phyloP scores from a whole-genome alignment of 164 flowering plant species.

The Macadamia tetraphylla region DNA sequence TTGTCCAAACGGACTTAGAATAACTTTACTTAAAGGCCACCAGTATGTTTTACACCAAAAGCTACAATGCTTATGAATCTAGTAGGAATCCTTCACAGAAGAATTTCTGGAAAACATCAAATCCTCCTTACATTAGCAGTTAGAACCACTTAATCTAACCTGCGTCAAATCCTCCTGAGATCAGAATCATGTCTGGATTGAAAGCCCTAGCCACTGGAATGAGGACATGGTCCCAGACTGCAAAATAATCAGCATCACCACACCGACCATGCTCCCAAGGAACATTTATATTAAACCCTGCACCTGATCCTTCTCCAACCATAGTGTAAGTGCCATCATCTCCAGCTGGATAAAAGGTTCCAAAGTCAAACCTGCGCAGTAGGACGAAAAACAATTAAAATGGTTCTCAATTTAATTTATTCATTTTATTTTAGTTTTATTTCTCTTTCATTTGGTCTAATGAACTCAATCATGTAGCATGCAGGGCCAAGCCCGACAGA shows the following conservation, averaged over 20 bases:
- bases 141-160: conserved; percentile 34
- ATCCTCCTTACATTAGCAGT: neutral
- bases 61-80: too few species aligned
- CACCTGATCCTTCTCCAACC: conserved; percentile 88
- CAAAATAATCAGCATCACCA: conserved; percentile 95
- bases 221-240: conserved; percentile 91
- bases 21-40: neutral
- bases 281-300: conserved; percentile 89
- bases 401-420: too few species aligned
- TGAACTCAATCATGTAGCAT: too few species aligned
- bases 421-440: too few species aligned
- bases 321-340: conserved; percentile 70
- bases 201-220: conserved; percentile 83
- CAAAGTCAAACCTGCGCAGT: conserved; percentile 65
- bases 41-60: neutral
- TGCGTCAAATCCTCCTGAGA: conserved; percentile 99
- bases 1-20: neutral
- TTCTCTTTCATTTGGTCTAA: too few species aligned
- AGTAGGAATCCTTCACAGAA: too few species aligned
- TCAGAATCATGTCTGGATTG: conserved; percentile 73
- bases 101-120: too few species aligned
- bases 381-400: neutral
- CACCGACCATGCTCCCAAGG: conserved; percentile 94
- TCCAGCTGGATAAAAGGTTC: conserved; percentile 78
- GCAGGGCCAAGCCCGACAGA: neutral